Base-by-base conservation (phyloP, 371 early-diverging fungal species). In the Furculomyces boomerangus region DNA sequence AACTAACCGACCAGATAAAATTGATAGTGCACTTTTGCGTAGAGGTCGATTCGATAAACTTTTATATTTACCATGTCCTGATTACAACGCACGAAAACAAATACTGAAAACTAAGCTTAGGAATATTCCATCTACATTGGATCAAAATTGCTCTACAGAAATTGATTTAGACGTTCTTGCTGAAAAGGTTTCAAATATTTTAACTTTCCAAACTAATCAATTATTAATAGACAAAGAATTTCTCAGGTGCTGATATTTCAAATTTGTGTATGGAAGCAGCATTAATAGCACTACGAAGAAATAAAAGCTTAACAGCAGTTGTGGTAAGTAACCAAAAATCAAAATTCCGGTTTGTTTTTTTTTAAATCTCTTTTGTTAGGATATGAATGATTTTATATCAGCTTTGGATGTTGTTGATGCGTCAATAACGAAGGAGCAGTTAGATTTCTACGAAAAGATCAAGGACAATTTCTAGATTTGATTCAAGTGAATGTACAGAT, bases 161-260 rank as follows among this genome's bases (percentile, higher is more conserved):
- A 84, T 96, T 0, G 80, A 93, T 60, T 56, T 98, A 8, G 67
- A 63, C 8, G 51, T 7, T 3, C 60, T 93, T 41, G 89, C 91
- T 0, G 47, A 62, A 30, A n/a, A n/a, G n/a, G n/a, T n/a, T n/a
- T n/a, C n/a, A n/a, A n/a, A n/a, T n/a, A n/a, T n/a, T n/a, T n/a
- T n/a, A n/a, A n/a, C n/a, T n/a, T n/a, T n/a, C n/a, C n/a, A n/a
- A n/a, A n/a, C n/a, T n/a, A n/a, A n/a, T n/a, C n/a, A n/a, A n/a
- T n/a, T n/a, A n/a, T n/a, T n/a, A n/a, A n/a, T 40, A 60, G 74
- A 90, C 94, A 0, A 83, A 80, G 37, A 70, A 80, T 52, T 98
- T 84, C 61, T 93, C 97, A 2, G 99, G 99, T 2, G 99, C 99
- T 0, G 99, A 99, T 72, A 69, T 99, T 46, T 82, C 88, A 63